These are phyloP conservation scores for Thielaviopsis euricoi DNA, from an alignment of 2,329 filamentous ascomycete species.

Conservation along the genomic window DNA sequence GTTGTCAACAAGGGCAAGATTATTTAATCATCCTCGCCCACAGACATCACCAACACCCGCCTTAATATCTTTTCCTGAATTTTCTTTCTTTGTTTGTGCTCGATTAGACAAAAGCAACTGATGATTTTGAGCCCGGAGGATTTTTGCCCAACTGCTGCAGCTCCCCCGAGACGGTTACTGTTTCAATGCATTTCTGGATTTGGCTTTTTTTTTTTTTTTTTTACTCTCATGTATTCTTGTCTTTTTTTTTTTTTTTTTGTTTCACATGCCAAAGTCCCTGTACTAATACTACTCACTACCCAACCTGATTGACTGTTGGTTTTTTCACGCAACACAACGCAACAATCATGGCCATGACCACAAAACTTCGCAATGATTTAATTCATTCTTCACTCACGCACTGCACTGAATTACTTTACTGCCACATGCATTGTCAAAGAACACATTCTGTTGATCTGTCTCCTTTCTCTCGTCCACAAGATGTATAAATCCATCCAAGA, in stretches of 20 bases:
- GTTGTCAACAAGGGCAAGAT: conserved; percentile 89
- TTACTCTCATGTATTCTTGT: neutral
- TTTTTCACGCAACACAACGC: conserved; percentile 1
- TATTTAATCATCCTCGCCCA: conserved; percentile 37
- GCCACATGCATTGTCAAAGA: conserved; percentile 6
- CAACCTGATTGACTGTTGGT: too few relatives aligned
- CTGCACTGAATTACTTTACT: neutral
- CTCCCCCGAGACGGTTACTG: neutral
- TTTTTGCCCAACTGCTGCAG: neutral
- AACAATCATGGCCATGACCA: neutral
- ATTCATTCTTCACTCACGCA: neutral
- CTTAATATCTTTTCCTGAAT: neutral
- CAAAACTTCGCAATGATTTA: too few relatives aligned
- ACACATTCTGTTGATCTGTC: conserved; percentile 12
- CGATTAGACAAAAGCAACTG: neutral
- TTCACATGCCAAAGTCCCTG: too few relatives aligned
- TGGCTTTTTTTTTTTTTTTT: neutral
- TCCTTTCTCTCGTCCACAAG: conserved; percentile 3
- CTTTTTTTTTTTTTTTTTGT: conserved; percentile 1
- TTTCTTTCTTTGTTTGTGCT: neutral
- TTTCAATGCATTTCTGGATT: neutral
- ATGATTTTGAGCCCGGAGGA: neutral
- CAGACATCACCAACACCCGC: too few relatives aligned
- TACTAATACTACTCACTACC: too few relatives aligned
- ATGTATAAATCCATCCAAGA: conserved; percentile 52